Evolutionary conservation across 164 flowering plant species (phyloP).

Genomic region (Santalum album): DNA sequence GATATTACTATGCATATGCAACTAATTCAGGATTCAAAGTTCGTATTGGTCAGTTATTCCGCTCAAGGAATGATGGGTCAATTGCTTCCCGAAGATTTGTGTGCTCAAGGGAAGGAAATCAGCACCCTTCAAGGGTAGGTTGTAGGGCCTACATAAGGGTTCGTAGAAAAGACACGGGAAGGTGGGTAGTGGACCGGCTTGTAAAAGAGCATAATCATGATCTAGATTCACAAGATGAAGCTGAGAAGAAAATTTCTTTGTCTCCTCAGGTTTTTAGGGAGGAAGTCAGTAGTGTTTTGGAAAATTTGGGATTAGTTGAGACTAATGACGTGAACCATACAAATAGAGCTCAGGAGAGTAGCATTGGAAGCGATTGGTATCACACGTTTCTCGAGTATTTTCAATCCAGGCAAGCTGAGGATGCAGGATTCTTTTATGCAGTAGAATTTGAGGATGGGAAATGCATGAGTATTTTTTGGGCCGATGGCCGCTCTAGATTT

Average conservation of each 20-base stretch:
- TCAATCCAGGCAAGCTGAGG: slow-evolving; percentile 47
- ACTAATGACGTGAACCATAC: slow-evolving; percentile 14
- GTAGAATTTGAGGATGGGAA: slow-evolving; percentile 33
- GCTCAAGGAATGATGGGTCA: slow-evolving; percentile 49
- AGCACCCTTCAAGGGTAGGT: slow-evolving; percentile 53
- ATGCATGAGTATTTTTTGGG: slow-evolving; percentile 55
- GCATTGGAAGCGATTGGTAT: slow-evolving; percentile 45
- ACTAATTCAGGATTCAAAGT: slow-evolving; percentile 33
- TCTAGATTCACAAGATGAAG: slow-evolving; percentile 16
- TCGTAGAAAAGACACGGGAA: slow-evolving; percentile 41
- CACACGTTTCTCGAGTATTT: slow-evolving; percentile 39
- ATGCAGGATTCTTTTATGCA: slow-evolving; percentile 52
- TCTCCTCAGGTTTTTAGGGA: slow-evolving; percentile 22
- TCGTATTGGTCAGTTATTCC: slow-evolving; percentile 53
- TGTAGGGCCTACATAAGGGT: slow-evolving; percentile 55
- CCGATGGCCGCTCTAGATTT: slow-evolving; percentile 49
- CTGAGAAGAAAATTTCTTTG: slow-evolving; percentile 6
- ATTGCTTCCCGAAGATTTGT: slow-evolving; percentile 53
- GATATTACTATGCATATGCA: slow-evolving; percentile 38
- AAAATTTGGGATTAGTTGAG: slow-evolving; percentile 21
- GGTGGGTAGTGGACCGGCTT: slow-evolving; percentile 51
- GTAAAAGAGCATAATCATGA: slow-evolving; percentile 50
- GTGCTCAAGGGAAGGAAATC: slow-evolving; percentile 57
- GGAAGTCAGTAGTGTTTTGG: slow-evolving; percentile 24
- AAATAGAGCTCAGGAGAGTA: slow-evolving; percentile 22